Percentiles rank a stretch among this genome's conserved stretches.
These are phyloP conservation scores for Circinella umbellata DNA, from an alignment of 371 early-diverging fungal genomes.

Conservation along the genomic window DNA sequence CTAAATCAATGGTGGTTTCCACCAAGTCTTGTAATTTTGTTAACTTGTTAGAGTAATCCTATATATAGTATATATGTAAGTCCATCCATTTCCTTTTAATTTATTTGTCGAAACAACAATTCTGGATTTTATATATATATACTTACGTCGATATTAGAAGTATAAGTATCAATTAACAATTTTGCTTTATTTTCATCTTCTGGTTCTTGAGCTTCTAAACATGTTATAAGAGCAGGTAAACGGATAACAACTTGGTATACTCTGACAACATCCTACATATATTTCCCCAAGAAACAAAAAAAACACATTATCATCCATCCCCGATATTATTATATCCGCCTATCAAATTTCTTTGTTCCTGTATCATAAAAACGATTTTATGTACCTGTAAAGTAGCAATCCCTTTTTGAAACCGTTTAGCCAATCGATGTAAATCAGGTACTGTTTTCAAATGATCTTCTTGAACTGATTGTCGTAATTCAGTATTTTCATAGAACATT, in stretches of 20 bases:
- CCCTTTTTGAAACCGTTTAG: slow-evolving; percentile 82
- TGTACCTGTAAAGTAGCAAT: slow-evolving; percentile 75
- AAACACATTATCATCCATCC: background rate
- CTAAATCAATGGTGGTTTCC: slow-evolving; percentile 90
- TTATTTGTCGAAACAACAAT: no score
- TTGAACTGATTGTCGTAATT: slow-evolving; percentile 74
- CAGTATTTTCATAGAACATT: slow-evolving; percentile 71
- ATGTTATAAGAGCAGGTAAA: slow-evolving; percentile 69
- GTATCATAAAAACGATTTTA: background rate
- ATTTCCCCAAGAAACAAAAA: no score
- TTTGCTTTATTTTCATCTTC: slow-evolving; percentile 32
- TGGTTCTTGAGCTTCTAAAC: slow-evolving; percentile 51
- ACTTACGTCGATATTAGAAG: slow-evolving; percentile 19
- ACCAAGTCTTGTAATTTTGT: slow-evolving; percentile 76
- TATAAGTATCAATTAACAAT: slow-evolving; percentile 30
- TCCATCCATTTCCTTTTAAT: no score
- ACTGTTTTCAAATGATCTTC: slow-evolving; percentile 77
- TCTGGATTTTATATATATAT: background rate
- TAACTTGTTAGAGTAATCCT: slow-evolving; percentile 60
- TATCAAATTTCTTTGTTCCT: background rate
- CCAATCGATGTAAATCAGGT: slow-evolving; percentile 90
- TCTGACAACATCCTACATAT: slow-evolving; percentile 79
- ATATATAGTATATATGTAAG: slow-evolving; percentile 7
- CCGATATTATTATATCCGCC: background rate
- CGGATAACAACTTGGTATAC: slow-evolving; percentile 87